phyloP scores from a whole-genome alignment of 129 eudicot species.

The Chrysanthemum makinoi region DNA sequence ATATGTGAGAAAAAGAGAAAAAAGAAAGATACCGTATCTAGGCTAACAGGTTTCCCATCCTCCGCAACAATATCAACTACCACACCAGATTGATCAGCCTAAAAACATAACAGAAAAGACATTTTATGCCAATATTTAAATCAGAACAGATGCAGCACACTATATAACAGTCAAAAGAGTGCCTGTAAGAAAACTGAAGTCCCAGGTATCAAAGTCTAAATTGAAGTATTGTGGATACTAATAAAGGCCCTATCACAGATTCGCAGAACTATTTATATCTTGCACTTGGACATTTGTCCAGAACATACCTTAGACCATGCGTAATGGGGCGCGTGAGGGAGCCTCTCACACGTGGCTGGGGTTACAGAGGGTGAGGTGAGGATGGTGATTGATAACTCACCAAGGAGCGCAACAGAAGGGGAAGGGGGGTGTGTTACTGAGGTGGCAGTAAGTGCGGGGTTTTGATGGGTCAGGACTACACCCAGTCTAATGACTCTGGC shows the following conservation, averaged over 20 bases:
- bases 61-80: conserved; percentile 68
- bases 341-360: too few species aligned
- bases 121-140: neutral
- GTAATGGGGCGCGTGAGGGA: too few species aligned
- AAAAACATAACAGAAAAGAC: conserved; percentile 8
- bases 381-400: too few species aligned
- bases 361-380: too few species aligned
- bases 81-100: conserved; percentile 64
- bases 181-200: conserved; percentile 6
- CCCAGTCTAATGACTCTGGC: neutral
- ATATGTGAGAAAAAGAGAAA: neutral
- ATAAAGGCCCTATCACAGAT: neutral
- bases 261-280: too few species aligned
- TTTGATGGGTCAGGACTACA: too few species aligned
- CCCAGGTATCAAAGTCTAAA: neutral
- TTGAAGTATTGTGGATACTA: neutral
- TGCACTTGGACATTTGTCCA: too few species aligned
- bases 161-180: conserved; percentile 7
- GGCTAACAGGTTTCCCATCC: conserved; percentile 81
- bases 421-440: too few species aligned
- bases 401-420: too few species aligned
- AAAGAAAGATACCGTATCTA: conserved; percentile 34
- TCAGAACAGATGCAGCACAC: conserved; percentile 28
- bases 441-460: too few species aligned
- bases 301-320: neutral